Base-by-base conservation (phyloP, 1,139 yeast genomes). In the Candida mesenterica region DNA sequence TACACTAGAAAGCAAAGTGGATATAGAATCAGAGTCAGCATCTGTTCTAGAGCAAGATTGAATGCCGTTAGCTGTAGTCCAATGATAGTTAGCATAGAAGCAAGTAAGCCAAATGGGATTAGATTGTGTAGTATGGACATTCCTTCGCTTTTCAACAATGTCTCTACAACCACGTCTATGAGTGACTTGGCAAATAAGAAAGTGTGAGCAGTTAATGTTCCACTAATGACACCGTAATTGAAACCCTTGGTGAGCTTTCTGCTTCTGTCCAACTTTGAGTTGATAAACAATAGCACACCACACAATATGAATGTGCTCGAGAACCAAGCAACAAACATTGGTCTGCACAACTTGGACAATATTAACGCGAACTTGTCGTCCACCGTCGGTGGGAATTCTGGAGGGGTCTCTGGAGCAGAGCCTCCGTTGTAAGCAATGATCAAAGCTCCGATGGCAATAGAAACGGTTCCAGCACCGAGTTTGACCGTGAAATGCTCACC, bases 1-100 rank as follows among this genome's bases (percentile, higher is more conserved):
- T 83, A 89, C 29, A 87, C 79, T 59, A 94, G 82, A 56, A 89
- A 89, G 35, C 90, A 86, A 43, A 89, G 65, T 0, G 96, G 96
- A 52, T 88, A 89, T 27, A 89, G 66, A 10, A 87, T 75, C 6
- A 92, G 79, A 0, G 96, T 87, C 36, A 90, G 79, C 30, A 84
- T 75, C 45, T 76, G 73, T 31, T 81, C 73, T 38, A 89, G 68
- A 0, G 95, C 96, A 47, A 78, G 68, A 57, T 88, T 87, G 43
- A 88, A 73, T 25, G 86, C 79, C 38, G 77, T 79, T 33, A 89
- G 67, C 55, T 89, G 96, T 12, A 78, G 66, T 4, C 84, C 72
- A n/a, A 95, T 88, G 33, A 87, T 72, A 4, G 65, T 49, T n/a
- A 84, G 61, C 65, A 88, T 86, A 4, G 72, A 55, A 0, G 64